Evolutionary conservation across 129 eudicot species (phyloP), one percentile per base, ranked within the genome.

Genomic region (Artemisia tridentata): DNA sequence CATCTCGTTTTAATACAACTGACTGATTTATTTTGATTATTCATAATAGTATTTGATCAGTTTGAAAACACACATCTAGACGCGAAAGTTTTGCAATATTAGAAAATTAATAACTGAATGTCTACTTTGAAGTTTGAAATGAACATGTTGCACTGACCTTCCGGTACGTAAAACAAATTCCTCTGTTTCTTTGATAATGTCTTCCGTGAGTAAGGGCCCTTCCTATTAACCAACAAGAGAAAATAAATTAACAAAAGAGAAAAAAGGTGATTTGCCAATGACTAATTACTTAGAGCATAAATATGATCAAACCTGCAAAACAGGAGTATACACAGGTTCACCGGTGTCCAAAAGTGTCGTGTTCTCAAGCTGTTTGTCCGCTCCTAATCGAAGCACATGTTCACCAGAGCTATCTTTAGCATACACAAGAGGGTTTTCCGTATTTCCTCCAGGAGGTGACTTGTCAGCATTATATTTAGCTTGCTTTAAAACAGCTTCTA

Each of bases 161-260:
- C 99, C 96, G 46, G 99, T 93, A 59, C 99, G 91, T 43, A 90
- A 90, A 70, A 93, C 93, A 52, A 90, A 84, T 72, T 93, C 99
- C 72, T 93, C 99, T 6, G 88, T 88, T 83, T 93, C 99, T 78
- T 86, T 88, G 56, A 90, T 86, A 68, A 90, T 74, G 55, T 93
- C 99, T 84, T 93, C 99, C 0, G 99, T 93, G 14, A 93, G 84
- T 74, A 93, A 65, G 72, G 97, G 99, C 63, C 86, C 90, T 87
- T 93, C 99, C 99, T 93, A 66, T 50, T 80, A 38, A 56, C 76
- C 38, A 41, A 59, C 45, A 71, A 11, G 56, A 29, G 46, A 43
- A 64, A 60, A 29, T 67, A 72, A 10, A 52, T 46, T 27, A 77
- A 52, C 57, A 21, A 68, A 43, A 75, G 2, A 59, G 15, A 51